Evolutionary conservation across 2,329 filamentous ascomycete genomes (phyloP).

Genomic region (Karstenula rhodostoma): DNA sequence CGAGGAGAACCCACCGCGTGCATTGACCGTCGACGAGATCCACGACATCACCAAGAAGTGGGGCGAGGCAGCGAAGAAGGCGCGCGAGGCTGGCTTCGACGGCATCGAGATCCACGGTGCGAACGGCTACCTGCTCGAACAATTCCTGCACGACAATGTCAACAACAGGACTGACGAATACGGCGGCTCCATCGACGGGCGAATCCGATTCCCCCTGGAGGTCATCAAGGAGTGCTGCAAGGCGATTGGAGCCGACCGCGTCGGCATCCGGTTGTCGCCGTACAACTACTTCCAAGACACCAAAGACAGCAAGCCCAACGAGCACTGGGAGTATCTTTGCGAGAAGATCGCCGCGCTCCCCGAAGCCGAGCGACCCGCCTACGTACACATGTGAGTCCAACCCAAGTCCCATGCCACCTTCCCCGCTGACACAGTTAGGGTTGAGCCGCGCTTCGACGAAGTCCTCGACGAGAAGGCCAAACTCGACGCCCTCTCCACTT

Average conservation of each 20-base stretch:
- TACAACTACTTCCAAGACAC: constrained; percentile 51
- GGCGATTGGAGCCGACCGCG: constrained; percentile 43
- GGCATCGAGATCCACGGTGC: constrained; percentile 53
- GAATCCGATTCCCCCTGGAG: constrained; percentile 65
- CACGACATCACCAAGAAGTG: constrained; percentile 49
- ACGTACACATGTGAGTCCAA: constrained; percentile 46
- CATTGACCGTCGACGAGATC: constrained; percentile 37
- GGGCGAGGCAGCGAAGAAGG: constrained; percentile 50
- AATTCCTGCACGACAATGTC: constrained; percentile 60
- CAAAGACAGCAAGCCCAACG: constrained; percentile 55
- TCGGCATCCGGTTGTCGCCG: constrained; percentile 44
- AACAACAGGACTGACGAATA: constrained; percentile 61
- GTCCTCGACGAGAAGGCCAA: constrained; percentile 49
- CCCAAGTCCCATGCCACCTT: neutral
- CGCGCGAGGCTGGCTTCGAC: constrained; percentile 46
- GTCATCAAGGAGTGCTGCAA: constrained; percentile 51
- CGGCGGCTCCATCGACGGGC: constrained; percentile 60
- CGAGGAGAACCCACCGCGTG: constrained; percentile 45
- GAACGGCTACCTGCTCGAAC: constrained; percentile 60
- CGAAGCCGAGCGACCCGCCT: constrained; percentile 36
- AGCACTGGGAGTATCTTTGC: constrained; percentile 57
- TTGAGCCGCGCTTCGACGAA: constrained; percentile 50
- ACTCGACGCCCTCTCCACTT: constrained; percentile 48
- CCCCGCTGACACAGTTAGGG: constrained; percentile 29
- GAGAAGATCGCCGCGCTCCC: constrained; percentile 48